Evolutionary conservation across 345 rosid species (phyloP).

Genomic region (sweet orange (Citrus sinensis)): DNA sequence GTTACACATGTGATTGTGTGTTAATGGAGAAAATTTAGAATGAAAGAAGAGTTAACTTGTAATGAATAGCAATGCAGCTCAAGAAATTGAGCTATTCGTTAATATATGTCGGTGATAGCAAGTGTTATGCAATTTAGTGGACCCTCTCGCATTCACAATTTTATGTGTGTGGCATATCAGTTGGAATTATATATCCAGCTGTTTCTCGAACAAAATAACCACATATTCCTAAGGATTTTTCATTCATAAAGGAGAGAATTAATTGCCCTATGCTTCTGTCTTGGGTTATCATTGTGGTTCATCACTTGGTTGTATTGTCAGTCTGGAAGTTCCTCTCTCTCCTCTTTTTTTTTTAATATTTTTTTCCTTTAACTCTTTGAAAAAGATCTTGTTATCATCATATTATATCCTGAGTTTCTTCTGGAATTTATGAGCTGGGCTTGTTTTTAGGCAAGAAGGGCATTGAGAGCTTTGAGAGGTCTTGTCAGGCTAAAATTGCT

Average conservation of each 20-base stretch:
- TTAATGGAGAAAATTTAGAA: not conserved
- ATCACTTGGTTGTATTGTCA: not conserved
- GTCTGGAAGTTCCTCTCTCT: not conserved
- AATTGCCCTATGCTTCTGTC: not conserved
- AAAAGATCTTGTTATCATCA: not conserved
- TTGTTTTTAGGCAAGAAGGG: constrained; percentile 68
- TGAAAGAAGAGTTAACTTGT: not conserved
- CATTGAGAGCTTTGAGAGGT: constrained; percentile 80
- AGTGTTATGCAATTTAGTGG: not conserved
- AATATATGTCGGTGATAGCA: not conserved
- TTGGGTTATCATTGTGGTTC: not conserved
- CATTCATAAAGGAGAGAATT: not conserved
- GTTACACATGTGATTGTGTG: not conserved
- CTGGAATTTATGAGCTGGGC: not conserved
- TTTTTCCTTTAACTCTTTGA: too few species aligned
- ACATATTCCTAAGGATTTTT: not conserved
- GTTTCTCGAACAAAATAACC: not conserved
- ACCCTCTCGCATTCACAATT: not conserved
- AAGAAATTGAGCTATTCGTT: not conserved
- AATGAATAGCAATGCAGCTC: not conserved
- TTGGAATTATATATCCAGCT: not conserved
- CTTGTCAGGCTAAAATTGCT: constrained; percentile 72
- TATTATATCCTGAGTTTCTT: not conserved
- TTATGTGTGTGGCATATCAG: not conserved
- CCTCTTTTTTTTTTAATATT: not conserved